Conservation (phyloP, 495 filamentous ascomycete genomes). For the Tuber aestivum region DNA sequence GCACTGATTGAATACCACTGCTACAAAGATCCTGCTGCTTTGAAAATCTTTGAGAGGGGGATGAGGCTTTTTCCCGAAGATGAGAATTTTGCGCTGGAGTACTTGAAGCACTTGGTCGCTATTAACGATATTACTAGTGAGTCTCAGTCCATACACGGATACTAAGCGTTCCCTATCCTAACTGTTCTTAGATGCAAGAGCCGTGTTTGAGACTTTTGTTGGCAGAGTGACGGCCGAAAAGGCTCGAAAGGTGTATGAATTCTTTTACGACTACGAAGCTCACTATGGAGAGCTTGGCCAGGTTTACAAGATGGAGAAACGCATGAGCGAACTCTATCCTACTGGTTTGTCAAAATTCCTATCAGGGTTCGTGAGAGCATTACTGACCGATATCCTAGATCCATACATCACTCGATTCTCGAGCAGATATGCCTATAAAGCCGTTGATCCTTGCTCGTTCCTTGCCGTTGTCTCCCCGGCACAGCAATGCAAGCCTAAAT, state of each 20-base stretch:
- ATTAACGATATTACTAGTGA: conserved; percentile 89
- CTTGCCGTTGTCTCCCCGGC: conserved; percentile 76
- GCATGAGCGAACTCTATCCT: conserved; percentile 87
- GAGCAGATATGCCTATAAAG: conserved; percentile 61
- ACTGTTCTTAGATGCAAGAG: conserved; percentile 69
- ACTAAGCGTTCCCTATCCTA: background rate
- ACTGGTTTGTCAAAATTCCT: conserved; percentile 45
- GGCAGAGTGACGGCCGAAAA: conserved; percentile 66
- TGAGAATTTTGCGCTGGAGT: conserved; percentile 84
- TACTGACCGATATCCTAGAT: conserved; percentile 47
- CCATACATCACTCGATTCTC: conserved; percentile 68
- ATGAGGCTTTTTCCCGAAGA: conserved; percentile 88
- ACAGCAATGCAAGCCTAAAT: conserved; percentile 65
- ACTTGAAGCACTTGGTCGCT: conserved; percentile 85
- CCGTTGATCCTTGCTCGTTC: conserved; percentile 69
- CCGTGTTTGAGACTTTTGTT: conserved; percentile 89
- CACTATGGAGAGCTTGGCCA: conserved; percentile 84
- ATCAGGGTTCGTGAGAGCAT: conserved; percentile 5
- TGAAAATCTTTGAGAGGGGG: conserved; percentile 91
- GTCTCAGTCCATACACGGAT: conserved; percentile 42
- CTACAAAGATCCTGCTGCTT: conserved; percentile 85
- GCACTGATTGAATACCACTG: conserved; percentile 91
- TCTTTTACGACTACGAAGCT: conserved; percentile 92
- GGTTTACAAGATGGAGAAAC: conserved; percentile 79
- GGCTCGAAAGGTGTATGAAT: conserved; percentile 75